phyloP scores from a whole-genome alignment of 768 basidiomycete genomes.

The Rhodocollybia butyracea region DNA sequence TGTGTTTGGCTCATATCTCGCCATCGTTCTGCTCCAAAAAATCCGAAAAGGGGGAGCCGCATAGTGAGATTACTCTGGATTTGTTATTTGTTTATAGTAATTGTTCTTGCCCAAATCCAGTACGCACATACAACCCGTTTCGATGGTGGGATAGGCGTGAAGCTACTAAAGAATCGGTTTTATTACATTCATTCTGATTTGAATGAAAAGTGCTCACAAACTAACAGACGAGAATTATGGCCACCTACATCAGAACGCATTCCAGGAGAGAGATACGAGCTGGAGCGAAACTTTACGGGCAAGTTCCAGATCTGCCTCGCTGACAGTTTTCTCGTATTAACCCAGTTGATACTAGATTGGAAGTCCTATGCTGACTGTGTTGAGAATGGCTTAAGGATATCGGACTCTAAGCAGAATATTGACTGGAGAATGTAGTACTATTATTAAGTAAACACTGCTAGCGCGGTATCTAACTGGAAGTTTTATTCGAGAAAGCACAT shows the following conservation, averaged over 20 bases:
- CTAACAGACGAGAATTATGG: conserved; percentile 13
- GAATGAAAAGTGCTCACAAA: background rate
- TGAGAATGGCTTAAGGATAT: conserved; percentile 3
- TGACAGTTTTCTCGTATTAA: background rate
- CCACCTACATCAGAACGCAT: conserved; percentile 13
- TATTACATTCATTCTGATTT: background rate
- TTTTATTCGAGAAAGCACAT: no score
- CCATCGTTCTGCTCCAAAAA: conserved; percentile 15
- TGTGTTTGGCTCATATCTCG: conserved; percentile 14
- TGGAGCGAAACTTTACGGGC: conserved; percentile 14
- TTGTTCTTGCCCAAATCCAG: background rate
- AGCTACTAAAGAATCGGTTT: conserved; percentile 10
- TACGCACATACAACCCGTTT: conserved; percentile 14
- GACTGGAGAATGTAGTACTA: no score
- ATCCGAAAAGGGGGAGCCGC: conserved; percentile 9
- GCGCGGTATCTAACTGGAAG: no score
- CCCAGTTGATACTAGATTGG: conserved; percentile 3
- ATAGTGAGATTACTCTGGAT: conserved; percentile 7
- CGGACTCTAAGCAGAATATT: conserved; percentile 12
- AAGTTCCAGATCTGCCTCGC: background rate
- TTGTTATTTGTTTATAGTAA: background rate
- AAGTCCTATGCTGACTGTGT: conserved; percentile 13
- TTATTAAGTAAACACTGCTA: no score
- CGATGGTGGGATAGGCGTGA: conserved; percentile 11
- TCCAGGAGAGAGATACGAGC: conserved; percentile 12